These are phyloP conservation scores for Theobroma grandiflorum DNA, from an alignment of 441 rosid genomes.

Conservation along the genomic window DNA sequence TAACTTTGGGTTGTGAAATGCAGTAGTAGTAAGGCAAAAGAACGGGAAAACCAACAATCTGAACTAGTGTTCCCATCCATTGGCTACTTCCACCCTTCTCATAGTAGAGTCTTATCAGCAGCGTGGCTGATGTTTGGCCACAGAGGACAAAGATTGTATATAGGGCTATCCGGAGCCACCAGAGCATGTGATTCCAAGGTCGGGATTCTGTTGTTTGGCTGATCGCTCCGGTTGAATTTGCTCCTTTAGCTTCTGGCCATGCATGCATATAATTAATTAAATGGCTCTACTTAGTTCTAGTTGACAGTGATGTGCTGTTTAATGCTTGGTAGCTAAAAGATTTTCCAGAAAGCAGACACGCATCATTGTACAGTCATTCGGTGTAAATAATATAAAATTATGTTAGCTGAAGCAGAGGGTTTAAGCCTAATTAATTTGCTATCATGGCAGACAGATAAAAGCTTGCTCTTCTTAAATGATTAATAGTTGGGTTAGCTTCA, in stretches of 20 bases:
- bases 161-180: slow-evolving; percentile 43
- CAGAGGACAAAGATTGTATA: slow-evolving; percentile 42
- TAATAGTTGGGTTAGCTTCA: too few relatives aligned
- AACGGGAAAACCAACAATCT: slow-evolving; percentile 42
- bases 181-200: neutral
- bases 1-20: slow-evolving; percentile 23
- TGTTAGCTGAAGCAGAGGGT: too few relatives aligned
- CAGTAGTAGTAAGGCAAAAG: slow-evolving; percentile 35
- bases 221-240: too few relatives aligned
- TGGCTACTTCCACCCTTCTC: slow-evolving; percentile 58
- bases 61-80: slow-evolving; percentile 48
- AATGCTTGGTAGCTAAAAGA: too few relatives aligned
- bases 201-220: neutral
- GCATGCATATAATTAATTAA: neutral
- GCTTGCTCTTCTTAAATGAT: too few relatives aligned
- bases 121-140: slow-evolving; percentile 47
- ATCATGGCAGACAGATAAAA: too few relatives aligned
- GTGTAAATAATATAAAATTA: too few relatives aligned
- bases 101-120: slow-evolving; percentile 53
- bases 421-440: too few relatives aligned
- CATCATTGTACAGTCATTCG: too few relatives aligned
- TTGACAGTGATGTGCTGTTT: too few relatives aligned
- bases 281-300: too few relatives aligned
- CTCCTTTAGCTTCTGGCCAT: neutral
- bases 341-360: too few relatives aligned